Evolutionary conservation across 345 rosid species (phyloP).

Genomic region (Brassica nigra): DNA sequence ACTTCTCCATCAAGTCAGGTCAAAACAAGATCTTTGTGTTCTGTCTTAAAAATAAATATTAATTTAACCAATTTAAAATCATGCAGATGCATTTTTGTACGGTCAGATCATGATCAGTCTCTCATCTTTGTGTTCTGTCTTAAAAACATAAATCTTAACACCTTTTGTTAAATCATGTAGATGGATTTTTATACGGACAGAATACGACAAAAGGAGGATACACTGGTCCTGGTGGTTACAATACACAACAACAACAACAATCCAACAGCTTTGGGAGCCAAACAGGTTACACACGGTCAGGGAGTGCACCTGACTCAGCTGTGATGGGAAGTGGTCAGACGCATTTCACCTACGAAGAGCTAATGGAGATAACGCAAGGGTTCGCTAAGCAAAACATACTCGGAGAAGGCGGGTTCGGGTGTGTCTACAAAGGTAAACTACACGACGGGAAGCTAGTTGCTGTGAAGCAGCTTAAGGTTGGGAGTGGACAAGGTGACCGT

Average conservation of each 20-base stretch:
- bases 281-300: constrained; percentile 25
- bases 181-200: constrained; percentile 57
- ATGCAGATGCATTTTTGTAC: constrained; percentile 59
- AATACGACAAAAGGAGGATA: constrained; percentile 34
- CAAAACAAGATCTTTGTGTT: neutral
- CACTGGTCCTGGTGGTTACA: constrained; percentile 48
- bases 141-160: constrained; percentile 34
- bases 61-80: neutral
- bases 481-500: constrained; percentile 95
- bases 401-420: constrained; percentile 98
- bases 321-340: constrained; percentile 55
- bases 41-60: neutral
- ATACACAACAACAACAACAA: constrained; percentile 39
- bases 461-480: constrained; percentile 91
- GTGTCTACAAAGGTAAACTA: constrained; percentile 72
- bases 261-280: constrained; percentile 56
- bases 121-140: neutral
- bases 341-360: constrained; percentile 66
- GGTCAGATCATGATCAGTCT: constrained; percentile 46
- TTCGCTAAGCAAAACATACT: constrained; percentile 69
- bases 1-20: constrained; percentile 62
- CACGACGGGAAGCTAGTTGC: constrained; percentile 71
- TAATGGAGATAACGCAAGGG: constrained; percentile 83
- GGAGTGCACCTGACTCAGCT: constrained; percentile 49
- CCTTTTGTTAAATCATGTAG: constrained; percentile 38